Percentiles rank a stretch among this genome's conserved stretches.
Conservation (phyloP, 306 rosid species). For the Fagus sylvatica region DNA sequence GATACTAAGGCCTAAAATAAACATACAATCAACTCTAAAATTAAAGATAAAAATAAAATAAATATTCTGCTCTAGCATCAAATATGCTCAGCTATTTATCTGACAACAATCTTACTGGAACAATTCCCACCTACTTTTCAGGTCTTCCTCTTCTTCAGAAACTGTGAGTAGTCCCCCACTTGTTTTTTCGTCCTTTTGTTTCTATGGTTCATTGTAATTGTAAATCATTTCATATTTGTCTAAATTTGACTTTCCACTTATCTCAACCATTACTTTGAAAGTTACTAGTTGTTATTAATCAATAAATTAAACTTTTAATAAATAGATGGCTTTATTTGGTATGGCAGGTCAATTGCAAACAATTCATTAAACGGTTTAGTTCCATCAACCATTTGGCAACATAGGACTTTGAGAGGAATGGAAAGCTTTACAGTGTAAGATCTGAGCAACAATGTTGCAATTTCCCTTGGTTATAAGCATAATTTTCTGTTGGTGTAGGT, state of each 20-base stretch:
- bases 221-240: not conserved
- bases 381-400: slow-evolving; percentile 71
- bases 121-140: slow-evolving; percentile 52
- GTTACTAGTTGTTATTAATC: not conserved
- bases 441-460: slow-evolving; percentile 19
- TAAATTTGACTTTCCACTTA: not conserved
- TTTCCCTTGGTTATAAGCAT: not conserved
- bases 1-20: no score
- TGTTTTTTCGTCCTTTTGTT: slow-evolving; percentile 15
- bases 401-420: slow-evolving; percentile 34
- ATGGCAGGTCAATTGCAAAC: slow-evolving; percentile 83
- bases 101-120: slow-evolving; percentile 62
- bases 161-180: slow-evolving; percentile 54
- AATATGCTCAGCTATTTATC: slow-evolving; percentile 58
- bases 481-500: not conserved
- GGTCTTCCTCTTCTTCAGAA: slow-evolving; percentile 66
- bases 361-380: slow-evolving; percentile 64
- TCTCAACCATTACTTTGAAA: not conserved
- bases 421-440: slow-evolving; percentile 65
- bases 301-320: slow-evolving; percentile 12
- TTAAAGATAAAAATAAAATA: no score
- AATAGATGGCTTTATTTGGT: slow-evolving; percentile 11
- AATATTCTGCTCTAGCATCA: no score
- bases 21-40: no score
- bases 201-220: not conserved